Evolutionary conservation across 1,139 yeast genomes (phyloP), one percentile per base, ranked within the genome.

Genomic region (Scheffersomyces titani): DNA sequence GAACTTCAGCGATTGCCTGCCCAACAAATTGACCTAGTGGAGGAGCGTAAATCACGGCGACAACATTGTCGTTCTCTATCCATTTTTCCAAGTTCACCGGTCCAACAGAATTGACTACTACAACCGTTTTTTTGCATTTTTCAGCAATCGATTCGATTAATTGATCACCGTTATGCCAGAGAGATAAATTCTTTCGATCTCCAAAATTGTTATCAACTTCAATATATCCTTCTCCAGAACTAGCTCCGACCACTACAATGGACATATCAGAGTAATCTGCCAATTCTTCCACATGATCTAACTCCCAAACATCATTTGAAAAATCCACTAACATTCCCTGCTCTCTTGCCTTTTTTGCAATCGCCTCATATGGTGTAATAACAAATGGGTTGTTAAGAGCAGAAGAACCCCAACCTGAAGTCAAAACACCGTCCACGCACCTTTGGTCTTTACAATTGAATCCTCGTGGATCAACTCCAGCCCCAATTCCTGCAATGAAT

Each of bases 131-230:
- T 45, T 72, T 72, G 62, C 86, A 82, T 57, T 73, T 74, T 48
- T 72, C 75, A 1, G 87, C 83, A 51, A 86, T 77, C 44, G 69
- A 73, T 46, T 73, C 68, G 55, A 86, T 85, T 57, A 85, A 72
- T 51, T 77, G 79, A 60, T 86, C 89, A 3, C 87, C 88, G 61
- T 84, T 83, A 61, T 84, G 83, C 89, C 89, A 86, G 54, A 86
- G 69, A 0, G 87, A 76, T 19, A 78, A 68, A 64, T 86, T 84
- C 63, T 79, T 77, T 45, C 89, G 68, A 65, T 86, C 90, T n/a
- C 89, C 89, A 64, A 69, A 82, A 61, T 85, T 86, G 20, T 80
- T 82, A 63, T 85, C 89, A 45, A 85, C 85, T 59, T 76, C 79
- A 52, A 83, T 74, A 63, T 78, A 84, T 0, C 88, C 88, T 70